These are phyloP conservation scores for Pholiota adiposa DNA, from an alignment of 1,284 basidiomycete species.

Conservation along the genomic window DNA sequence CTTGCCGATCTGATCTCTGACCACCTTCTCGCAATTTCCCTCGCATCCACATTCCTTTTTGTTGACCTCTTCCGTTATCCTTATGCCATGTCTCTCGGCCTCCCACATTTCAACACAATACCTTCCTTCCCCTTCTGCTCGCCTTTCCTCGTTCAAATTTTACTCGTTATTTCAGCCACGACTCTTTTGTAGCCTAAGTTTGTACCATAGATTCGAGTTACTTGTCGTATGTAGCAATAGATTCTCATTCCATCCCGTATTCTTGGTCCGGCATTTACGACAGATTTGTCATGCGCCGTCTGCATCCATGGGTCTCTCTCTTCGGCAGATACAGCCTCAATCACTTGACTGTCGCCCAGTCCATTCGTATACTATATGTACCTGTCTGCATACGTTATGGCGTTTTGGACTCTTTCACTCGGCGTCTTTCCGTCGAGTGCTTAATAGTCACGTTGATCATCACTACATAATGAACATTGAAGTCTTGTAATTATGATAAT, in stretches of 20 bases:
- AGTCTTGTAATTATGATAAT: too few relatives aligned
- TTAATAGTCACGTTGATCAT: too few relatives aligned
- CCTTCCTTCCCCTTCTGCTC: too few relatives aligned
- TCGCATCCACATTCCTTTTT: background rate
- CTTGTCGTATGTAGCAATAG: conserved; percentile 12
- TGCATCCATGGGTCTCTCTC: background rate
- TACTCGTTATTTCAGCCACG: background rate
- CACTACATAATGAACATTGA: too few relatives aligned
- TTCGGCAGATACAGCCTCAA: background rate
- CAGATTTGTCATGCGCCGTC: conserved; percentile 8
- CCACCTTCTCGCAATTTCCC: background rate
- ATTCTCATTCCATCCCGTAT: conserved; percentile 4
- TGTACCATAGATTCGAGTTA: conserved; percentile 7
- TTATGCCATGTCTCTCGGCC: background rate
- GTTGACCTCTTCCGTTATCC: background rate
- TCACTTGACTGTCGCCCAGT: background rate
- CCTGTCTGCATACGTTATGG: background rate
- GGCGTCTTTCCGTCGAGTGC: too few relatives aligned
- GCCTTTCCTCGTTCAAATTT: background rate
- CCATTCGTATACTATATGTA: background rate
- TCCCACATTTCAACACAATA: background rate
- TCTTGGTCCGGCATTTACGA: conserved; percentile 10
- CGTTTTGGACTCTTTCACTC: background rate
- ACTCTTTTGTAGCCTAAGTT: conserved; percentile 9
- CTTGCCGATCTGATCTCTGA: conserved; percentile 3